Evolutionary conservation across 305 asterid species (phyloP), one percentile per base, ranked within the genome.

Genomic region (Fraxinus platypoda): DNA sequence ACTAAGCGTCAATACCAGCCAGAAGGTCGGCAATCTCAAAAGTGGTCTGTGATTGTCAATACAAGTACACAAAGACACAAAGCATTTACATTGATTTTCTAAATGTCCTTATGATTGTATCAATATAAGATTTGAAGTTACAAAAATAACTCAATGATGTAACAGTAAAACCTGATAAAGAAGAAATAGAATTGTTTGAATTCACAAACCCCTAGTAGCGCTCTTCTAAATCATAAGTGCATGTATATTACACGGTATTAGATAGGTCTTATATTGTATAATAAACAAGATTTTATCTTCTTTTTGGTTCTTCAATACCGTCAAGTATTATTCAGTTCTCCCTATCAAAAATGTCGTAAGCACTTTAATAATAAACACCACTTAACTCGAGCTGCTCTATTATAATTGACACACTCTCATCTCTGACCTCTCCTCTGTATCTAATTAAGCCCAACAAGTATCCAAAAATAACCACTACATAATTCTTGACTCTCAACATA

Each of bases 1-100:
- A 81, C 98, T 95, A 31, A 95, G 78, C 8, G 98, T 95, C 49
- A 91, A 87, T 64, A 95, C 90, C 80, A 88, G 52, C 98, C 97
- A 95, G 88, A 95, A 95, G 25, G 81, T 78, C 62, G 97, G 97
- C 80, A 87, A 81, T 79, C 92, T 88, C 85, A 95, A 84, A 78
- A 95, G 95, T 54, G 98, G 95, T 54, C 98, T 95, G 92, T 80
- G 41, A 80, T 90, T 64, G 21, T 23, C 59, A 78, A 74, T 41
- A 77, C 75, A 82, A 3, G 23, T 21, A 46, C 8, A 2, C 49
- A 46, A 73, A 73, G 46, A 72, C 46, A 15, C 8, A 7, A 71
- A 31, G 12, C 21, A 28, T 30, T 11, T 25, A 38, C 11, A 30
- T 30, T 19, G 19, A 28, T 2, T 11, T 71, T 26, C 41, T 8